Evolutionary conservation across 345 rosid species (phyloP), one percentile per base, ranked within the genome.

Genomic region (Populus ilicifolia): DNA sequence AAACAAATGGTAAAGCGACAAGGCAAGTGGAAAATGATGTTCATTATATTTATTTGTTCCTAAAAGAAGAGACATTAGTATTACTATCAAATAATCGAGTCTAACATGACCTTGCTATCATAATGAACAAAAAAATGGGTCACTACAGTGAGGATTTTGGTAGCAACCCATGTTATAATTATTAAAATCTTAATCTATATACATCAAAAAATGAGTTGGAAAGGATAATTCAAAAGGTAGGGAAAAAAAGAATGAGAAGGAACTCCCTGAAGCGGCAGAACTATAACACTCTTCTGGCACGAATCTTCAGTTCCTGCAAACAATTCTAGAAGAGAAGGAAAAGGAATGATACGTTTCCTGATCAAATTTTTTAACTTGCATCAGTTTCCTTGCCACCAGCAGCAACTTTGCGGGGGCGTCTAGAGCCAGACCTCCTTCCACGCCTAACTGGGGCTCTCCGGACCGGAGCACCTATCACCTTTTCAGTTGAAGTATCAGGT

Each of bases 391-490:
- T 81, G 72, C 65, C 75, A 30, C 86, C 82, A 0, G 78, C 82
- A 20, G 41, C 82, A 43, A 86, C 87, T 86, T 88, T 94, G 56
- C 95, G 89, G 72, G 87, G 97, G 46, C 89, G 93, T 80, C 94
- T 89, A 27, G 91, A 78, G 48, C 88, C 78, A 1, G 92, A 88
- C 88, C 92, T 80, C 80, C 89, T 84, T 69, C 91, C 85, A 11
- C 89, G 97, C 86, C 88, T 89, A 33, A 83, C 74, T 23, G 86
- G 80, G 69, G 69, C 74, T 75, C 80, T 86, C 65, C 83, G 85
- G 44, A 80, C 71, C 2, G 84, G 87, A 73, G 52, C 35, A 71
- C 72, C 73, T 35, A 69, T 70, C n/a, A 74, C 61, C 30, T 64
- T 77, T 66, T 83, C 90, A 14, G 52, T 46, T 54, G 80, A 61